Evolutionary conservation across 129 eudicot species (phyloP), one percentile per base, ranked within the genome.

Genomic region (Scalesia atractyloides): DNA sequence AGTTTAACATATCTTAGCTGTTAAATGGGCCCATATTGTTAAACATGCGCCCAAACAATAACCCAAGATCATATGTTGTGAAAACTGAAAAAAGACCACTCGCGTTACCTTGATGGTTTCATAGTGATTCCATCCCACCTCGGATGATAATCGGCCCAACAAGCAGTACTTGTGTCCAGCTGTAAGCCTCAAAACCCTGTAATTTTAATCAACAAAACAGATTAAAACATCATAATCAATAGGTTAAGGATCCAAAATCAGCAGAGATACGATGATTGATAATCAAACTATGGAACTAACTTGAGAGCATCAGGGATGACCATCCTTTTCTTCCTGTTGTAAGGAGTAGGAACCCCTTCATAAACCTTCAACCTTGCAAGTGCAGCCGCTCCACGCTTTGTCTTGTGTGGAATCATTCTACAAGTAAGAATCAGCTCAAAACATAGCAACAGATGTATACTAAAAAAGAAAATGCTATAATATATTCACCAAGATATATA

Each of bases 321-420:
- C 91, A 89, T 83, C 76, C 96, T 81, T 82, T 89, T 89, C 50
- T 69, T 86, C 82, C 88, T 89, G 70, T 88, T 89, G 68, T 85
- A 88, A 30, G 96, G 96, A 4, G 96, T 86, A 3, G 96, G 96
- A 63, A 89, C 82, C 1, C 96, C 96, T 77, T 89, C 92, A 12
- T 77, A 89, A 54, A 86, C 96, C 88, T 89, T 86, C 89, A 89
- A 80, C 83, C 84, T 75, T 5, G 88, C 92, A 22, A 89, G 80
- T 3, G 92, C 92, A 10, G 84, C 87, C 18, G 92, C 96, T 36
- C 96, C 96, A 63, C 92, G 77, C 92, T 89, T 89, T 0, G 89
- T 89, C 88, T 89, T 89, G 70, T 86, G 96, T 2, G 92, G 92
- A 76, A 89, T 86, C 96, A 89, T 89, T 73, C 96, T 87, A 66